phyloP scores from a whole-genome alignment of 371 early-diverging fungal genomes.

The Mycotypha africana region DNA sequence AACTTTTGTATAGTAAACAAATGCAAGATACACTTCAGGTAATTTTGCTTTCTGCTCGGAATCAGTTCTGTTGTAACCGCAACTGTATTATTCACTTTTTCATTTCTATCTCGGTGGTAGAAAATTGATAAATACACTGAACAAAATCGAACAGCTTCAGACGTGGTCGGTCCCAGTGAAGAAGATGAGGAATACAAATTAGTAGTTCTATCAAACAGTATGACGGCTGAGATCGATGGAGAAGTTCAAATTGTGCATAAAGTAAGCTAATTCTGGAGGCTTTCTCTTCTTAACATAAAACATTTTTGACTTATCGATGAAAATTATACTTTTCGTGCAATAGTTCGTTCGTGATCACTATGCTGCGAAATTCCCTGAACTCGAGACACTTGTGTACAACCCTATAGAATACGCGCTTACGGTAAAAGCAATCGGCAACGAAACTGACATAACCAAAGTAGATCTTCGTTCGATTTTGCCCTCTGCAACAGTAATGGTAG shows the following conservation, averaged over 20 bases:
- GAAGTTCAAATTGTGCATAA: constrained; percentile 86
- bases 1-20: constrained; percentile 34
- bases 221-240: constrained; percentile 81
- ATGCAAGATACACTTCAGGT: constrained; percentile 41
- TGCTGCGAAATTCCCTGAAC: constrained; percentile 83
- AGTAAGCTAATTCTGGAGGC: too few species aligned
- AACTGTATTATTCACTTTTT: neutral
- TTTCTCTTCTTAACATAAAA: neutral
- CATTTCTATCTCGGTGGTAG: constrained; percentile 16
- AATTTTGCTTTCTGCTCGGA: too few species aligned
- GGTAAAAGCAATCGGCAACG: constrained; percentile 81
- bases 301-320: neutral
- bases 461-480: constrained; percentile 76
- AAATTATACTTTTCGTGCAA: too few species aligned
- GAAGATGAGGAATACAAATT: constrained; percentile 85
- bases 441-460: constrained; percentile 62
- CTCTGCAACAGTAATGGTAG: constrained; percentile 84
- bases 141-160: constrained; percentile 25
- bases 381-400: constrained; percentile 82
- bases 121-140: constrained; percentile 51
- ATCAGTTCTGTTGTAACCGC: too few species aligned
- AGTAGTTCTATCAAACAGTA: constrained; percentile 84
- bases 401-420: constrained; percentile 88
- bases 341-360: constrained; percentile 91
- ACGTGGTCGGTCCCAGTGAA: constrained; percentile 58